phyloP scores from a whole-genome alignment of 2,329 filamentous ascomycete genomes.

The Fusarium bulbicola region DNA sequence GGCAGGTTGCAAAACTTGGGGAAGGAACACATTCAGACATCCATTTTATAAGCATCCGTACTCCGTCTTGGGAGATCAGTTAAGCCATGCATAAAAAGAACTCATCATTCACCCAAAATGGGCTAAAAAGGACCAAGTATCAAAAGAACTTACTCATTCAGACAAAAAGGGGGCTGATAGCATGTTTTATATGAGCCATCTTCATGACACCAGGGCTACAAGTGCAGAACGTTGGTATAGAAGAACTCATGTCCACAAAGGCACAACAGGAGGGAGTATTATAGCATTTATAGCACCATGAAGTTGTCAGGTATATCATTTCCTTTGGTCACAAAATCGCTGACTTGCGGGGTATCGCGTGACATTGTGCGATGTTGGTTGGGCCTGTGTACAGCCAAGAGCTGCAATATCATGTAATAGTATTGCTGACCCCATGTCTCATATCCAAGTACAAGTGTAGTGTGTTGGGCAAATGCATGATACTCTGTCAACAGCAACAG shows the following conservation, averaged over 20 bases:
- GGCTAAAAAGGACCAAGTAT: neutral
- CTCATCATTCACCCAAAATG: slow-evolving; percentile 42
- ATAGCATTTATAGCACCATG: slow-evolving; percentile 27
- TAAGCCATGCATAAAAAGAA: slow-evolving; percentile 47
- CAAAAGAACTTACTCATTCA: slow-evolving; percentile 17
- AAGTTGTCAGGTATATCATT: slow-evolving; percentile 1
- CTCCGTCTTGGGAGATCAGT: slow-evolving; percentile 40
- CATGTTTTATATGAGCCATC: neutral
- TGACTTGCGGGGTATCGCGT: slow-evolving; percentile 38
- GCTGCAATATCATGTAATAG: slow-evolving; percentile 41
- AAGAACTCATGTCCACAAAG: neutral
- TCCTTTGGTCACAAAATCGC: slow-evolving; percentile 15
- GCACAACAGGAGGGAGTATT: neutral
- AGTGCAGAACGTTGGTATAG: neutral
- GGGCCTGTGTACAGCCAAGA: slow-evolving; percentile 29
- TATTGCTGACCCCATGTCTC: slow-evolving; percentile 31
- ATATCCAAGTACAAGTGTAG: slow-evolving; percentile 16
- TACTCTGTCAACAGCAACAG: neutral
- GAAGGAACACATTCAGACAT: slow-evolving; percentile 38
- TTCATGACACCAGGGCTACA: neutral
- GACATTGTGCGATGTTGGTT: slow-evolving; percentile 26
- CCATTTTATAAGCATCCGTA: slow-evolving; percentile 44
- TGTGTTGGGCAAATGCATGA: slow-evolving; percentile 17
- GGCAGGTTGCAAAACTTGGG: neutral
- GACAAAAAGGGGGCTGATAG: neutral